Base-by-base conservation (phyloP, 1,284 basidiomycete genomes). In the Fomitopsis palustris region DNA sequence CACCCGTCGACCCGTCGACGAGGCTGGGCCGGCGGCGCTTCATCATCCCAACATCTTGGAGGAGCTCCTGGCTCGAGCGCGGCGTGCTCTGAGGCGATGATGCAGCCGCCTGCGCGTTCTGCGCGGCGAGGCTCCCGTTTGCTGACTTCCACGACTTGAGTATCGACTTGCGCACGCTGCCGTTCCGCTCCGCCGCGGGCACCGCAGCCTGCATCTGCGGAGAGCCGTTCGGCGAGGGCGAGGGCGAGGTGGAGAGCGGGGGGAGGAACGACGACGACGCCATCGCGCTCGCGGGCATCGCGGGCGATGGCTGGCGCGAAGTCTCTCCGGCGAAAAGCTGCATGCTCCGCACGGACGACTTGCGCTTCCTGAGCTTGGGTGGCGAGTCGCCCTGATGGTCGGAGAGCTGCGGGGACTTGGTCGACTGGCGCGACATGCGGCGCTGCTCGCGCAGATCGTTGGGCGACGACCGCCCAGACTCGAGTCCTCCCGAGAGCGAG, bases 101-200 rank as follows among this genome's bases (percentile, higher is more conserved):
- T 27, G 66, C 49, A 27, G 60, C 59, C 57, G 70, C 63, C 56
- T 62, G 66, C 38, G 68, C 43, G 64, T 52, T 52, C 38, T 57
- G 45, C 33, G 29, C 55, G 19, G 70, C 67, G 14, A 69, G 66
- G 19, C 62, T 68, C 35, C 73, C 72, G 4, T 74, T 69, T 14
- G 75, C 74, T 23, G 81, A 77, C 65, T 81, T 84, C 78, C 81
- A 83, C 14, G 77, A 75, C 69, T 89, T 89, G 63, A 90, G 72
- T 62, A 90, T 90, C 16, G 88, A 90, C 74, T 88, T 90, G 43
- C 86, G 82, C 47, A 76, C 77, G 45, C 58, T 62, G 57, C 60
- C 65, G 37, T 70, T 65, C 19, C 66, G 43, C 35, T 62, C 62
- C 14, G 62, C 58, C 16, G 69, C 53, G 21, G 49, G 49, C 17